Evolutionary conservation across 2,329 filamentous ascomycete species (phyloP), one percentile per base, ranked within the genome.

Genomic region (Trematosphaeria pertusa): DNA sequence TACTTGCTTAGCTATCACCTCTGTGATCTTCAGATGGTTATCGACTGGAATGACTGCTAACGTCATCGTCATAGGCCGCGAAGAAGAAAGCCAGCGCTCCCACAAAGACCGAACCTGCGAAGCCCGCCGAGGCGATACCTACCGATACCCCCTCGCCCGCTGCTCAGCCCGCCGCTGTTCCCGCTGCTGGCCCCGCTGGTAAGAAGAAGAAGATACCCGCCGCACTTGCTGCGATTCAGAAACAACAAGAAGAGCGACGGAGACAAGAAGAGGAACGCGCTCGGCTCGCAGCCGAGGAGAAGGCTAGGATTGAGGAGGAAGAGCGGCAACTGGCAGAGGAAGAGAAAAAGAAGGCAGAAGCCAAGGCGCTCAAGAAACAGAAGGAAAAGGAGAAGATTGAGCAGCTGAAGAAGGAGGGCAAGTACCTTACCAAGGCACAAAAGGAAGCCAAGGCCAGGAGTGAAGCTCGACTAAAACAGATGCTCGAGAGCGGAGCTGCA

Each of bases 201-300:
- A 97, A 96, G 79, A 87, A 87, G 67, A 97, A 96, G 84, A 99
- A 97, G 78, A 62, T 97, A 14, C 88, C 89, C 10, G 79, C 89
- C 44, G 86, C 87, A 44, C 79, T 95, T 35, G 81, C 83, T 37
- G 78, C 86, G 34, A 76, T 95, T 22, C 89, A 93, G 76, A 89
- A 88, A 75, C 88, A 93, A 71, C 90, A 94, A 69, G 90, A 94
- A 68, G 87, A 88, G 57, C 75, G 89, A n/a, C 81, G 81, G 46
- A 80, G 77, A 57, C 77, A 75, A 46, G 79, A 87, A 62, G 87
- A 91, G 64, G 87, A 89, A 60, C 77, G 79, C 14, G 84, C 80
- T 39, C 77, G 76, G 12, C 51, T 78, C 3, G 72, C 73, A 4
- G 85, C 82, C 5, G 87, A 89, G 62, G 85, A 89, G 58, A 84